Evolutionary conservation across 2,329 filamentous ascomycete species (phyloP).

Genomic region (Fusarium piperis): DNA sequence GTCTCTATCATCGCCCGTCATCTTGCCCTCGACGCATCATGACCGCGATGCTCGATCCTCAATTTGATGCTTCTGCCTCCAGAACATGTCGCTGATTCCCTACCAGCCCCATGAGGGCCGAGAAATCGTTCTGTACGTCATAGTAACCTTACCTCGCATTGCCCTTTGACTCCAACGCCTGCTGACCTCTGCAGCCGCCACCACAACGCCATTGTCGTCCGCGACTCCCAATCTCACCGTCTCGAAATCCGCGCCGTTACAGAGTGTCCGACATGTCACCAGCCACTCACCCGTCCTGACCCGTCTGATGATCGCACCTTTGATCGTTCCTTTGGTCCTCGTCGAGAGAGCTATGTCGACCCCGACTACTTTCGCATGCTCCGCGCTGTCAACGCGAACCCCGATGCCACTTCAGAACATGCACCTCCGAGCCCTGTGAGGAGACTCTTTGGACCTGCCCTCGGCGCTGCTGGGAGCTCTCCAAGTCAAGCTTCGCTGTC

Average conservation of each 20-base stretch:
- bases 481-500: conserved; percentile 25
- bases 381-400: conserved; percentile 58
- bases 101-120: conserved; percentile 78
- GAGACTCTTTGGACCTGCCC: conserved; percentile 59
- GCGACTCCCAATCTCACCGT: conserved; percentile 84
- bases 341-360: conserved; percentile 78
- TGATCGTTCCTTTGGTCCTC: conserved; percentile 52
- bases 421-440: conserved; percentile 64
- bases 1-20: conserved; percentile 9
- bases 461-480: conserved; percentile 35
- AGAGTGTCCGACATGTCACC: conserved; percentile 92
- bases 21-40: conserved; percentile 23
- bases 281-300: conserved; percentile 64
- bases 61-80: conserved; percentile 26
- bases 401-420: conserved; percentile 56
- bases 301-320: conserved; percentile 60
- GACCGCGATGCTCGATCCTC: conserved; percentile 35
- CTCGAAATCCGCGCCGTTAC: conserved; percentile 81
- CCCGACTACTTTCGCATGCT: conserved; percentile 97
- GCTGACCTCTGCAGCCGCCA: conserved; percentile 74
- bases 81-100: conserved; percentile 74
- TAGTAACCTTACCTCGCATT: conserved; percentile 6
- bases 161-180: background rate
- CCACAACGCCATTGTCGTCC: conserved; percentile 90
- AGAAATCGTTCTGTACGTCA: conserved; percentile 81